Percentiles rank a stretch among this genome's conserved stretches.
These are phyloP conservation scores for Pseudogymnoascus sp. DNA, from an alignment of 2,329 filamentous ascomycete genomes.

Conservation along the genomic window DNA sequence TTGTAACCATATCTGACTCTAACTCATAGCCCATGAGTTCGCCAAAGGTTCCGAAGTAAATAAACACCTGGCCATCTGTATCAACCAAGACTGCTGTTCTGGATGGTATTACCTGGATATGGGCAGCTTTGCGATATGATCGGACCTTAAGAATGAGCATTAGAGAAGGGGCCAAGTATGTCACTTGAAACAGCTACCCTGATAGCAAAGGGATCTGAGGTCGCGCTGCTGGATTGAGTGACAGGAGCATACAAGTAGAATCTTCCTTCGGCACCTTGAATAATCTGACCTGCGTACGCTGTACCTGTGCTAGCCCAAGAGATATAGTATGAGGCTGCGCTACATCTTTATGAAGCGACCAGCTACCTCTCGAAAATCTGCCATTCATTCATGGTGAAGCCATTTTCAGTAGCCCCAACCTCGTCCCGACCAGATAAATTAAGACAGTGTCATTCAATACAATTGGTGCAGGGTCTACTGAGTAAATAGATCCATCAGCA, in stretches of 20 bases:
- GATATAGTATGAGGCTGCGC: slow-evolving; percentile 26
- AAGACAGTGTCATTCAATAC: slow-evolving; percentile 31
- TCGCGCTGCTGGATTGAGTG: slow-evolving; percentile 22
- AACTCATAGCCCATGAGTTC: slow-evolving; percentile 30
- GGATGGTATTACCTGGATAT: slow-evolving; percentile 27
- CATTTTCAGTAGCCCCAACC: slow-evolving; percentile 24
- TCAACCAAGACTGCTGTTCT: slow-evolving; percentile 34
- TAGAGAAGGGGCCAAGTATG: slow-evolving; percentile 29
- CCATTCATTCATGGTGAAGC: slow-evolving; percentile 32
- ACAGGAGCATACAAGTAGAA: slow-evolving; percentile 34
- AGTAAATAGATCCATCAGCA: slow-evolving; percentile 31
- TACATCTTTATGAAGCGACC: slow-evolving; percentile 28
- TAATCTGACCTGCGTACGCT: slow-evolving; percentile 32
- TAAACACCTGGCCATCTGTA: slow-evolving; percentile 28
- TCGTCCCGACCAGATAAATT: slow-evolving; percentile 31
- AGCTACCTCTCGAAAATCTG: slow-evolving; percentile 29
- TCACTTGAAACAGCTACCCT: slow-evolving; percentile 31
- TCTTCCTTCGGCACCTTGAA: slow-evolving; percentile 27
- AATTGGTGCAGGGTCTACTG: slow-evolving; percentile 33
- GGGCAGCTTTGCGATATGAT: slow-evolving; percentile 31
- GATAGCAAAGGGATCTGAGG: slow-evolving; percentile 30
- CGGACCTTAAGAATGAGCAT: slow-evolving; percentile 29
- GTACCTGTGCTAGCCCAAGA: slow-evolving; percentile 29
- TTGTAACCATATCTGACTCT: slow-evolving; percentile 31
- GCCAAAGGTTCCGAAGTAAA: slow-evolving; percentile 34